Evolutionary conservation across 108 stramenopile species (phyloP), one percentile per base, ranked within the genome.

Genomic region (Cyclotella choctawhatcheeana): DNA sequence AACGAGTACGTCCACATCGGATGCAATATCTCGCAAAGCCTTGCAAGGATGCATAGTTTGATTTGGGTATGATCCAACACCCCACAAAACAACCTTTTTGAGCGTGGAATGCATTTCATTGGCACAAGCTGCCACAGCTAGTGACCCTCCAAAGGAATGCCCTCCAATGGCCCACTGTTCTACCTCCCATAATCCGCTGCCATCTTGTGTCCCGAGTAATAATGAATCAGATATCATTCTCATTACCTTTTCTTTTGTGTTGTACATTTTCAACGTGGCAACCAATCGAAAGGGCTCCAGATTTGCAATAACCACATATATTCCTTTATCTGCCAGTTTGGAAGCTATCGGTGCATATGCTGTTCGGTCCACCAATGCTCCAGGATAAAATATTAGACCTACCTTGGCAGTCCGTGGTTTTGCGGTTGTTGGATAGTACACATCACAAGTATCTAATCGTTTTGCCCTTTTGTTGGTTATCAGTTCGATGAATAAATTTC

Each of bases 321-420:
- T 81, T 14, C 89, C 89, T 18, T 35, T 26, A 45, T 90, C 86
- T n/a, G 82, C 71, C 1, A 90, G 18, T 62, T 71, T 69, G 0
- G 81, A 58, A 44, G 84, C 77, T 35, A 90, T 64, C 12, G 69
- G 74, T n/a, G 85, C 76, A 67, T 90, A 90, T 3, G 89, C 89
- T 20, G 81, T 74, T 14, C 71, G 66, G 64, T 87, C 85, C 4
- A 90, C 86, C 51, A 88, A 74, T 10, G 84, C 64, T 5, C 85
- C 89, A 0, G 89, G 89, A 67, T 71, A 84, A 56, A 90, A 85
- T n/a, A 90, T 35, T 1, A 88, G 45, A 12, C 82, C 87, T 13
- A 53, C 43, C 22, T 75, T 82, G 0, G 74, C 73, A 35, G 29
- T 72, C 30, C 25, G 55, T 56, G 56, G 55, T n/a, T 1, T 31